These are phyloP conservation scores for Claviceps pazoutovae DNA, from an alignment of 2,329 filamentous ascomycete species.

Conservation along the genomic window DNA sequence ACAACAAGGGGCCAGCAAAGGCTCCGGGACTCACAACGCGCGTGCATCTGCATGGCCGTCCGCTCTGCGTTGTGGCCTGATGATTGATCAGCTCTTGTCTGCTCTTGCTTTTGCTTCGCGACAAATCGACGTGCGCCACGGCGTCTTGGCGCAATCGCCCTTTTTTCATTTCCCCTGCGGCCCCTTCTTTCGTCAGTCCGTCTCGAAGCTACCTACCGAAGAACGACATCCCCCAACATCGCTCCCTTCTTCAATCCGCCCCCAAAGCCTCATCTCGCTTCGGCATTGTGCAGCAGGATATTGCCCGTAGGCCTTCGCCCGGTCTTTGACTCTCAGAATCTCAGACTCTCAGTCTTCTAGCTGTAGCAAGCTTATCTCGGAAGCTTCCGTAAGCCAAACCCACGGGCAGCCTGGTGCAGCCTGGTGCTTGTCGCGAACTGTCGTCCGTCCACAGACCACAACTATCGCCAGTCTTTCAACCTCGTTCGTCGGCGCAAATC, in stretches of 20 bases:
- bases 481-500: neutral
- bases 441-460: neutral
- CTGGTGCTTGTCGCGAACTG: neutral
- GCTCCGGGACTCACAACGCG: neutral
- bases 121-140: neutral
- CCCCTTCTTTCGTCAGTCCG: neutral
- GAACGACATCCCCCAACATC: neutral
- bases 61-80: neutral
- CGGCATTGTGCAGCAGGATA: neutral
- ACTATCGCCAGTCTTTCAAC: neutral
- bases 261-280: neutral
- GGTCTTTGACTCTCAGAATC: neutral
- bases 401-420: neutral
- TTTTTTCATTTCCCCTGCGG: neutral
- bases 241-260: neutral
- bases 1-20: neutral
- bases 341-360: neutral
- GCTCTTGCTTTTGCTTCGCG: neutral
- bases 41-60: neutral
- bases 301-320: neutral
- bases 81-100: neutral
- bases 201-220: neutral
- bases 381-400: neutral
- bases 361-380: neutral
- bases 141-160: neutral